Conservation (phyloP, 176 grass and related monocot species). For the Typha latifolia region DNA sequence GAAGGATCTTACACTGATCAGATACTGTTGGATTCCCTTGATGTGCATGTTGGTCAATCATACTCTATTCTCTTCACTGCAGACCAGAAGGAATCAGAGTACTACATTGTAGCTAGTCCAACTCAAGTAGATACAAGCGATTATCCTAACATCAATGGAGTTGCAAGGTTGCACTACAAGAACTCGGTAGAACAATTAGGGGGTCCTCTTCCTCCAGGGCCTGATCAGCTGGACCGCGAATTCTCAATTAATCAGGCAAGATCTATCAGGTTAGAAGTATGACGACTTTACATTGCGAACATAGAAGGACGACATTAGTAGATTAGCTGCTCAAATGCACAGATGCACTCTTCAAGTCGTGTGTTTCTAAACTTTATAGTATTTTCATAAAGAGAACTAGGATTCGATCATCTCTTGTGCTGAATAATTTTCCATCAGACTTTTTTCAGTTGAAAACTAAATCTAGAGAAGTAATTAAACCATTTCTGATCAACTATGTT, state of each 20-base stretch:
- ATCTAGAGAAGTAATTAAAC: background rate
- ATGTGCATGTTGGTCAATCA: conserved; percentile 8
- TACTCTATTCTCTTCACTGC: conserved; percentile 8
- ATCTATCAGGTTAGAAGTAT: background rate
- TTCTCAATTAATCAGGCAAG: conserved; percentile 4
- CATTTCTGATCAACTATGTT: conserved; percentile 1
- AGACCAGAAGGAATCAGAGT: conserved; percentile 6
- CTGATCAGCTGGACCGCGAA: conserved; percentile 2
- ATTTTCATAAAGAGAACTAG: too few relatives aligned
- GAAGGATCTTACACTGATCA: conserved; percentile 13
- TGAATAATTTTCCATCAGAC: background rate
- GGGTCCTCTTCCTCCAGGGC: background rate
- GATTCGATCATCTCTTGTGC: background rate
- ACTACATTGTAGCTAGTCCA: conserved; percentile 11
- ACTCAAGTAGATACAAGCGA: conserved; percentile 4
- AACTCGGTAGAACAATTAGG: background rate
- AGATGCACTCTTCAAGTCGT: too few relatives aligned
- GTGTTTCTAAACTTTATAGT: too few relatives aligned
- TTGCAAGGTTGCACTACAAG: background rate
- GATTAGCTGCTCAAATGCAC: too few relatives aligned
- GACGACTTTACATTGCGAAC: too few relatives aligned
- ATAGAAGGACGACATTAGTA: too few relatives aligned
- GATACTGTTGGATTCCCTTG: conserved; percentile 3
- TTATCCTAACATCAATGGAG: conserved; percentile 7
- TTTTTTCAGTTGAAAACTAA: background rate